Base-by-base conservation (phyloP, 2,329 filamentous ascomycete genomes). In the Neonectria sp. region DNA sequence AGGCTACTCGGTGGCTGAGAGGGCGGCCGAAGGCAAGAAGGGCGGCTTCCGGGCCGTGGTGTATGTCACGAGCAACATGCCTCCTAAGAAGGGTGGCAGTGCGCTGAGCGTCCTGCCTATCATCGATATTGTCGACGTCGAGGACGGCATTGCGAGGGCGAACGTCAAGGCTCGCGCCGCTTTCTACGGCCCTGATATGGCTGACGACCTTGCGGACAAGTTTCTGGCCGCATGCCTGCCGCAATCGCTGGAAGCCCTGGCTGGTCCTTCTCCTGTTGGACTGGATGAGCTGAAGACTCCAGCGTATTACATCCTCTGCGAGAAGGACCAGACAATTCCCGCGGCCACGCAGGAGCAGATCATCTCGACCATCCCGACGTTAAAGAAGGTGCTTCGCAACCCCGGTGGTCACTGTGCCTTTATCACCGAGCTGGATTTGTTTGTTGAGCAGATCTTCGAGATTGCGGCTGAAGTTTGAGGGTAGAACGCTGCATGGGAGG, bases 131-230 rank as follows among this genome's bases (percentile, higher is more conserved):
- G 60, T 62, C 43, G 60, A 62, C 40, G 12, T 62, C 4, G 60
- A 29, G 43, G 40, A 62, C 31, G 60, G 51, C 13, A 31, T 62
- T 4, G 43, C 55, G 1, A 62, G 29, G 21, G 40, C 40, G 1
- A 62, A 62, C 52, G 29, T 43, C 29, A 62, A 62, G 29, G 60
- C 52, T 21, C n/a, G 24, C 6, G 60, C 40, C 13, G 60, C 51
- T 9, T 62, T 62, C 17, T 62, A 62, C 43, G 60, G 60, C 17
- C 60, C 51, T 5, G 60, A 62, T 40, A 62, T 62, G 60, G 40
- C 60, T 6, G 60, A 62, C 27, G 29, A 55, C 4, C 12, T 37
- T n/a, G 51, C 60, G 12, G 52, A 62, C 24, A 31, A 49, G 27
- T 35, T 55, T 8, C 35, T 62, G 43, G 40, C 60, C 6, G 15